These are phyloP conservation scores for Pilobolus umbonatus DNA, from an alignment of 192 early-diverging fungal genomes.

Conservation along the genomic window DNA sequence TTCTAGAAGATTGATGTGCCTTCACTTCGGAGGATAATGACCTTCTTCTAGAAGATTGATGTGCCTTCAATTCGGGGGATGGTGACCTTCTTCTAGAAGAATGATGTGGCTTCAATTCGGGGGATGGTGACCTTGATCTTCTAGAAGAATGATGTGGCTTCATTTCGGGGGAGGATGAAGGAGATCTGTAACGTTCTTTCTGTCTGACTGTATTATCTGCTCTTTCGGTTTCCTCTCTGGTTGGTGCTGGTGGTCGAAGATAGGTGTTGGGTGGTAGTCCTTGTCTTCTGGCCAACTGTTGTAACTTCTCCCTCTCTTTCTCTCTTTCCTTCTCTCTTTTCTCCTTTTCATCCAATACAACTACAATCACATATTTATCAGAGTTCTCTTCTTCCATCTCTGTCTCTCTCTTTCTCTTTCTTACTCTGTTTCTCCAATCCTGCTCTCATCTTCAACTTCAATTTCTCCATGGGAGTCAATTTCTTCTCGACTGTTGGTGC, in stretches of 20 bases:
- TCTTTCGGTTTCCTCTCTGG: neutral
- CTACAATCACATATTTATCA: slow-evolving; percentile 13
- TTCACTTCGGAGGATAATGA: neutral
- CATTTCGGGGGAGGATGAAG: slow-evolving; percentile 5
- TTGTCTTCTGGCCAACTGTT: slow-evolving; percentile 13
- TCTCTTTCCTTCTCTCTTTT: slow-evolving; percentile 33
- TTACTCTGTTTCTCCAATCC: slow-evolving; percentile 40
- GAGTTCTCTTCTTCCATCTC: neutral
- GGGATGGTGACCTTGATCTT: neutral
- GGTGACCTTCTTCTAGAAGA: neutral
- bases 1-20: neutral
- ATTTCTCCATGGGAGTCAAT: slow-evolving; percentile 40
- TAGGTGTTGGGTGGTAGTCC: neutral
- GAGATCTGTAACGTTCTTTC: slow-evolving; percentile 7
- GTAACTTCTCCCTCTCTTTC: slow-evolving; percentile 23
- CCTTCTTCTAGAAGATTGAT: neutral
- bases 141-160: neutral
- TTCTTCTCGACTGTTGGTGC: slow-evolving; percentile 23
- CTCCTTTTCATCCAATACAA: slow-evolving; percentile 31
- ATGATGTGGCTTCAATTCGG: neutral
- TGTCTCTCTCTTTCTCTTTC: neutral
- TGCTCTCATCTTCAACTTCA: slow-evolving; percentile 37
- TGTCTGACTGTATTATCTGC: neutral
- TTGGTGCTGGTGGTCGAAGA: neutral
- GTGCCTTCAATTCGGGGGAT: neutral